Base-by-base conservation (phyloP, 2,329 filamentous ascomycete genomes). In the Phialophora macrospora region DNA sequence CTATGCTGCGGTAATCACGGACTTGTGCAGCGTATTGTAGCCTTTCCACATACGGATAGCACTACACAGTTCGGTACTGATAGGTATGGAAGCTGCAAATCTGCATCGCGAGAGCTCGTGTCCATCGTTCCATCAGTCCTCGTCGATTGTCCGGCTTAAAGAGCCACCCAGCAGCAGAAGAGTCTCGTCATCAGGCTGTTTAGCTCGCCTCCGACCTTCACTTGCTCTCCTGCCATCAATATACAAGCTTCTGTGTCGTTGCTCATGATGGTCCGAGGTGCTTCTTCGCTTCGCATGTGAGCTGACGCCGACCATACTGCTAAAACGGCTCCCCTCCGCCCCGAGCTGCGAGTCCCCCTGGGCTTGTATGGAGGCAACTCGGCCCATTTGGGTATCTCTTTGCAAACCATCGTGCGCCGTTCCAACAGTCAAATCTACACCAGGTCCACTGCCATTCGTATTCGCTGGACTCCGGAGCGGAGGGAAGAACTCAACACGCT, bases 401-500 rank as follows among this genome's bases (percentile, higher is more conserved):
- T 44, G 38, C 38, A 7, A 20, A 44, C 17, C 38, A 44, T 44
- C 38, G 4, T n/a, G 38, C 38, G 17, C 38, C 17, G 38, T 17
- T 44, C 38, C 38, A 44, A 2, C 17, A 6, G 6, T 20, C 38
- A 44, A 44, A 44, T 44, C 17, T n/a, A n/a, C 38, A 17, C 17
- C 38, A 44, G 20, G 34, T 17, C 28, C 32, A 46, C 61, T 61
- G 26, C 59, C 61, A 32, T 49, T 49, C 26, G 64, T 57, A 41
- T 59, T 67, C n/a, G 30, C 60, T 30, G 41, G 63, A 51, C 56
- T 61, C 32, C 48, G 32, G 14, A 69, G 55, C 8, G 70, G 67
- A 41, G 70, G 70, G 56, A 72, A 69, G 60, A 70, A 68, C 12
- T 71, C 68, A 55, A 70, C 62, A 17, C 34, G 46, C 20, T 54